These are phyloP conservation scores for Mimosa pudica DNA, from an alignment of 306 rosid genomes.

Conservation along the genomic window DNA sequence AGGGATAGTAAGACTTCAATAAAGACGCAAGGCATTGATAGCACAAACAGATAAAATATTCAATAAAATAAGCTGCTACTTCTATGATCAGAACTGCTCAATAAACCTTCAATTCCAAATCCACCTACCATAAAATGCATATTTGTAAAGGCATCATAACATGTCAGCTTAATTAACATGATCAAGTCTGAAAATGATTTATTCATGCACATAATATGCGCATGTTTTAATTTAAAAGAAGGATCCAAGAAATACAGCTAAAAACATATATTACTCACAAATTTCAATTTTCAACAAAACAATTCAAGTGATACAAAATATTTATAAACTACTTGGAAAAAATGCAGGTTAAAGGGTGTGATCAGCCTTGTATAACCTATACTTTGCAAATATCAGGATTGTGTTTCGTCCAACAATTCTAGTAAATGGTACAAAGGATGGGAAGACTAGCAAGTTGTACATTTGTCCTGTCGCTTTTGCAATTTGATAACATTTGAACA, in stretches of 20 bases:
- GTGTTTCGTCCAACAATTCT: neutral
- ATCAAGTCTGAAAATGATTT: neutral
- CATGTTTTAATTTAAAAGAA: neutral
- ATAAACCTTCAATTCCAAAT: neutral
- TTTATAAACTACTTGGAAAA: neutral
- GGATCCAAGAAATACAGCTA: neutral
- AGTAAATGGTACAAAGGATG: neutral
- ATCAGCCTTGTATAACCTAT: neutral
- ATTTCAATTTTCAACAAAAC: neutral
- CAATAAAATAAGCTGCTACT: slow-evolving; percentile 8
- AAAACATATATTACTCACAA: neutral
- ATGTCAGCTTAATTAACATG: neutral
- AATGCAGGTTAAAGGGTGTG: neutral
- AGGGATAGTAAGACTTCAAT: neutral
- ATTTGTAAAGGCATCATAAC: neutral
- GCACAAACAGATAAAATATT: neutral
- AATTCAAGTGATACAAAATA: neutral
- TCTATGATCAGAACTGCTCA: neutral
- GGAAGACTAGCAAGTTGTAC: neutral
- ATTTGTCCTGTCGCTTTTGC: neutral
- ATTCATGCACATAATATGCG: neutral
- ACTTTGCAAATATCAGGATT: neutral
- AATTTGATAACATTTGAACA: neutral
- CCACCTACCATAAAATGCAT: neutral
- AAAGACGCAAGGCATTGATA: neutral